phyloP scores from a whole-genome alignment of 805 yeast genomes.

The Candida cerambycidarum region DNA sequence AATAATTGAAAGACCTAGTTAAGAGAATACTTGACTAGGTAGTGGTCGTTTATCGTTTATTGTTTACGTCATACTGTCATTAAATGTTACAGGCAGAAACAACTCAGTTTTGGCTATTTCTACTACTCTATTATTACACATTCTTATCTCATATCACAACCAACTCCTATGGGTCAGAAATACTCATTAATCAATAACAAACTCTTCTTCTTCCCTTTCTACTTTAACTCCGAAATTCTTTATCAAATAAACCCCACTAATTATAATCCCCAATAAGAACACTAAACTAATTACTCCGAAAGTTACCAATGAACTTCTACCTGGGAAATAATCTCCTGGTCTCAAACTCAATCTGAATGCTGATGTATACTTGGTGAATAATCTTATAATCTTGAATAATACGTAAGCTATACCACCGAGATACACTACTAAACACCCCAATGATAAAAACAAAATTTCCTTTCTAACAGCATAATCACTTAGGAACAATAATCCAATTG shows the following conservation, averaged over 20 bases:
- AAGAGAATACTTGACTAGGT: too few relatives aligned
- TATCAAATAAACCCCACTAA: slow-evolving; percentile 17
- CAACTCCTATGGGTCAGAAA: too few relatives aligned
- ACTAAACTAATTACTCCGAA: slow-evolving; percentile 46
- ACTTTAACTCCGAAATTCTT: slow-evolving; percentile 16
- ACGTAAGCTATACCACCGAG: slow-evolving; percentile 45
- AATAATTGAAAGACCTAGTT: too few relatives aligned
- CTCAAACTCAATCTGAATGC: slow-evolving; percentile 27
- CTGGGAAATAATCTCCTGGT: slow-evolving; percentile 42
- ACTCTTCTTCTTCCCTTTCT: slow-evolving; percentile 1
- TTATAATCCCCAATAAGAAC: slow-evolving; percentile 35
- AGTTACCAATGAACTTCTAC: slow-evolving; percentile 43
- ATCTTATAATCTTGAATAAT: slow-evolving; percentile 45
- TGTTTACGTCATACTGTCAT: too few relatives aligned
- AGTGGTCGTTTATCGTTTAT: too few relatives aligned
- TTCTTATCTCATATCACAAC: too few relatives aligned
- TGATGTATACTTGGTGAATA: slow-evolving; percentile 43
- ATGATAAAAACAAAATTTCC: slow-evolving; percentile 30
- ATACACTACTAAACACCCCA: slow-evolving; percentile 28
- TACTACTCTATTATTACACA: too few relatives aligned
- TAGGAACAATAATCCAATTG: slow-evolving; percentile 36
- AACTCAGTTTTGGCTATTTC: too few relatives aligned
- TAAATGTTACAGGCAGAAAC: too few relatives aligned
- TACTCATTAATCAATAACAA: neutral
- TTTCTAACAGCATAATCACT: slow-evolving; percentile 37